phyloP scores from a whole-genome alignment of 129 eudicot species.

The Deinandra increscens region DNA sequence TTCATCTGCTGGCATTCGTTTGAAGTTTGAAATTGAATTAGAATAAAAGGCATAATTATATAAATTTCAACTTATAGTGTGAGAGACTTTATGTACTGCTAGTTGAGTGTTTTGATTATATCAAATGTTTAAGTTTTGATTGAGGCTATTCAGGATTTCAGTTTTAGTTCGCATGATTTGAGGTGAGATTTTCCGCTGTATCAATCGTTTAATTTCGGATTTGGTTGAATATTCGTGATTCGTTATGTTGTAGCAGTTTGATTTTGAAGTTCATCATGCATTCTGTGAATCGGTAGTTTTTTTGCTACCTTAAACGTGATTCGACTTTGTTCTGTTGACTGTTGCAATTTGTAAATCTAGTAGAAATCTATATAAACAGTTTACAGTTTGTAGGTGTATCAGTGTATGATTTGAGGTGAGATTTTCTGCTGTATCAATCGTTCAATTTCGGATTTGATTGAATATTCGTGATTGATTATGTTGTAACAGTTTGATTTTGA shows the following conservation, averaged over 20 bases:
- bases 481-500: background rate
- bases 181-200: slow-evolving; percentile 17
- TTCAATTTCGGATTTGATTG: background rate
- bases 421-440: background rate
- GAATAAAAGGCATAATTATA: background rate
- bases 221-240: background rate
- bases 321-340: background rate
- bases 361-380: no score
- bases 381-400: no score
- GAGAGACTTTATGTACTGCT: background rate
- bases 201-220: background rate
- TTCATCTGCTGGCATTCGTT: slow-evolving; percentile 13
- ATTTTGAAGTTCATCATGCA: slow-evolving; percentile 12
- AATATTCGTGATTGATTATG: background rate
- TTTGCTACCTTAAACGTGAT: background rate
- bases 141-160: slow-evolving; percentile 14
- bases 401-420: slow-evolving; percentile 35
- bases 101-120: background rate
- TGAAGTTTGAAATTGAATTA: slow-evolving; percentile 17
- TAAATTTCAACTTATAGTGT: background rate
- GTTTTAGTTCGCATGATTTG: slow-evolving; percentile 19
- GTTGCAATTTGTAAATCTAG: background rate
- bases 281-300: background rate
- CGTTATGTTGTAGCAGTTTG: background rate
- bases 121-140: background rate